Evolutionary conservation across 2,329 filamentous ascomycete species (phyloP).

Genomic region (Diaporthe citri): DNA sequence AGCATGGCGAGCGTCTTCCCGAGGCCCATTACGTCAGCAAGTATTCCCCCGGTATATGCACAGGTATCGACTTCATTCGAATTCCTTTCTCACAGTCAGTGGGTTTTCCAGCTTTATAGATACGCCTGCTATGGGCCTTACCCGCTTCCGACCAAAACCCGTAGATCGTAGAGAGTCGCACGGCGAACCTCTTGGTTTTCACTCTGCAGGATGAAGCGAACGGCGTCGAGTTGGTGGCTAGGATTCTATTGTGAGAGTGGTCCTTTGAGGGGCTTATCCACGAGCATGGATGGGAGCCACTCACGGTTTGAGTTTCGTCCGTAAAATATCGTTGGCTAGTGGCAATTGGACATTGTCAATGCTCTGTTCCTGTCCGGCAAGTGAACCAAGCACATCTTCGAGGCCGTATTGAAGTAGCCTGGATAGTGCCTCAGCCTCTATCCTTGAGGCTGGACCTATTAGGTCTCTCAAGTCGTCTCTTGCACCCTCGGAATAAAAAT

Average conservation of each 20-base stretch:
- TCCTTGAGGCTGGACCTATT: neutral
- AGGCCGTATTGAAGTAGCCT: neutral
- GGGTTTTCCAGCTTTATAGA: neutral
- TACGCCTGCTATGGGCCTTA: neutral
- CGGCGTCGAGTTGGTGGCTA: neutral
- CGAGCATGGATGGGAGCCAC: neutral
- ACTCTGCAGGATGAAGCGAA: neutral
- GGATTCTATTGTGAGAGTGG: neutral
- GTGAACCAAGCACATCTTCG: neutral
- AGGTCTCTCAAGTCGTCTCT: neutral
- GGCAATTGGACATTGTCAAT: neutral
- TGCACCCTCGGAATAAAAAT: neutral
- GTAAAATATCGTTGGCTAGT: neutral
- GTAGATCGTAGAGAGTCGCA: neutral
- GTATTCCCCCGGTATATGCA: neutral
- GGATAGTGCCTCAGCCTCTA: neutral
- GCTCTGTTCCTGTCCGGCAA: neutral
- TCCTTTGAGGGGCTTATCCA: rapidly evolving
- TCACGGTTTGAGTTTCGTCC: neutral
- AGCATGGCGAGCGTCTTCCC: neutral
- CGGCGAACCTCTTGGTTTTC: neutral
- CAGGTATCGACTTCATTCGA: neutral
- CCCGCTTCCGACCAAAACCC: neutral
- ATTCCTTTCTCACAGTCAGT: neutral
- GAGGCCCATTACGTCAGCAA: neutral